phyloP scores from a whole-genome alignment of 2,329 filamentous ascomycete genomes.

The Trichoderma breve region DNA sequence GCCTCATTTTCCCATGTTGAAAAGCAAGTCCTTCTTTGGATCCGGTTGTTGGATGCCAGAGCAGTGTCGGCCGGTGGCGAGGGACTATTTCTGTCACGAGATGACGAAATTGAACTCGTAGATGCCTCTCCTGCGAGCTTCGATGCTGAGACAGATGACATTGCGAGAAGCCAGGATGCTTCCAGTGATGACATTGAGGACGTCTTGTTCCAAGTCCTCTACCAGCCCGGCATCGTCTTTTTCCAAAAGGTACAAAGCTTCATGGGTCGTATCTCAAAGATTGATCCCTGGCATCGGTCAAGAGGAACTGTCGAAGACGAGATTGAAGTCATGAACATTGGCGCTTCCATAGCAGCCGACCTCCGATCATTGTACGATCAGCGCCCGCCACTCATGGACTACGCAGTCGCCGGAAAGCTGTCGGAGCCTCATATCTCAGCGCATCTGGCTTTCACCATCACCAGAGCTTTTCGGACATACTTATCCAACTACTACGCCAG shows the following conservation, averaged over 20 bases:
- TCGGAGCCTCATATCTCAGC: constrained; percentile 47
- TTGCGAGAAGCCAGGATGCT: constrained; percentile 24
- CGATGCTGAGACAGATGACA: constrained; percentile 30
- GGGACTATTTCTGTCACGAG: constrained; percentile 49
- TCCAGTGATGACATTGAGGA: constrained; percentile 45
- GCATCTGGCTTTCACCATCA: constrained; percentile 49
- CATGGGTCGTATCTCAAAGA: constrained; percentile 55
- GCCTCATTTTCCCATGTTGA: constrained; percentile 40
- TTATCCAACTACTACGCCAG: constrained; percentile 56
- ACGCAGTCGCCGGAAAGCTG: constrained; percentile 52
- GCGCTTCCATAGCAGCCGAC: constrained; percentile 49
- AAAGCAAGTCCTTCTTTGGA: constrained; percentile 52
- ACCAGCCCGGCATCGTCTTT: constrained; percentile 55
- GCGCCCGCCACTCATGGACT: constrained; percentile 54
- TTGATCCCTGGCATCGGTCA: constrained; percentile 55
- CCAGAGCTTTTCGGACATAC: constrained; percentile 54
- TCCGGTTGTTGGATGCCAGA: constrained; percentile 53
- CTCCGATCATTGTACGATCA: constrained; percentile 49
- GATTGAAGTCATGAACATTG: constrained; percentile 56
- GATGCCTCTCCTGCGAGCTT: constrained; percentile 43
- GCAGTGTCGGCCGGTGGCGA: constrained; percentile 57
- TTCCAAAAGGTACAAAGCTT: constrained; percentile 58
- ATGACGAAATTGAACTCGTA: constrained; percentile 46
- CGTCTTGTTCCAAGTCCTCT: constrained; percentile 53
- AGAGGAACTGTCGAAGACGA: constrained; percentile 57